Conservation (phyloP, 495 filamentous ascomycete genomes). For the Aspergillus nidulans region DNA sequence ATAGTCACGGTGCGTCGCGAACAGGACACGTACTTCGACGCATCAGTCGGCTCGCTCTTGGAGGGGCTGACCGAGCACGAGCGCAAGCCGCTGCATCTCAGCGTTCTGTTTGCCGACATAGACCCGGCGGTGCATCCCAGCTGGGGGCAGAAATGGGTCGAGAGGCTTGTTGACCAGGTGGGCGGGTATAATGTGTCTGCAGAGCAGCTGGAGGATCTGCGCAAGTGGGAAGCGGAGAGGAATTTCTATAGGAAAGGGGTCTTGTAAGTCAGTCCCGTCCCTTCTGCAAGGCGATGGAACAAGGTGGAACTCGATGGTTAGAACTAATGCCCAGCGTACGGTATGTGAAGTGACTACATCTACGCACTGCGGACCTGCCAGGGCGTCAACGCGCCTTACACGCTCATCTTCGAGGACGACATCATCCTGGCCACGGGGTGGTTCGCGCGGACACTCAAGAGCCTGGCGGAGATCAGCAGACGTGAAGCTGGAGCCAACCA, state of each 20-base stretch:
- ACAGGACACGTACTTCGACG: conserved; percentile 39
- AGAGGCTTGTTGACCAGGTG: conserved; percentile 28
- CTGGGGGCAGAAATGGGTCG: conserved; percentile 47
- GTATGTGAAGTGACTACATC: conserved; percentile 33
- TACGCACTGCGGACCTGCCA: conserved; percentile 39
- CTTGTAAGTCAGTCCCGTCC: conserved; percentile 18
- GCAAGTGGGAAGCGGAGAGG: conserved; percentile 17
- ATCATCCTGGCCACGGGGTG: conserved; percentile 45
- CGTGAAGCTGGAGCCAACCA: not conserved
- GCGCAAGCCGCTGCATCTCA: conserved; percentile 40
- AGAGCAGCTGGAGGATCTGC: conserved; percentile 14
- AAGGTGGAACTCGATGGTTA: not conserved
- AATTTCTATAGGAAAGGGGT: conserved; percentile 29
- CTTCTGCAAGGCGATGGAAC: not conserved
- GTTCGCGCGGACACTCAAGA: conserved; percentile 37
- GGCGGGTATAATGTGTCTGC: conserved; percentile 18
- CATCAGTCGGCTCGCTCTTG: conserved; percentile 47
- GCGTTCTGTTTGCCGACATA: conserved; percentile 48
- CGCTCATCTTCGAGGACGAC: conserved; percentile 44
- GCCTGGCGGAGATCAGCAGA: conserved; percentile 28
- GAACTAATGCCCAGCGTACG: not conserved
- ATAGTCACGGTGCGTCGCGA: conserved; percentile 28
- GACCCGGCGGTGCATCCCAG: conserved; percentile 44
- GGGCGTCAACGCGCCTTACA: conserved; percentile 35
- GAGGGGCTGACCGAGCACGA: conserved; percentile 42